Percentiles rank a stretch among this genome's conserved stretches.
phyloP scores from a whole-genome alignment of 1,139 yeast species.

The Hyphopichia khmerensis region DNA sequence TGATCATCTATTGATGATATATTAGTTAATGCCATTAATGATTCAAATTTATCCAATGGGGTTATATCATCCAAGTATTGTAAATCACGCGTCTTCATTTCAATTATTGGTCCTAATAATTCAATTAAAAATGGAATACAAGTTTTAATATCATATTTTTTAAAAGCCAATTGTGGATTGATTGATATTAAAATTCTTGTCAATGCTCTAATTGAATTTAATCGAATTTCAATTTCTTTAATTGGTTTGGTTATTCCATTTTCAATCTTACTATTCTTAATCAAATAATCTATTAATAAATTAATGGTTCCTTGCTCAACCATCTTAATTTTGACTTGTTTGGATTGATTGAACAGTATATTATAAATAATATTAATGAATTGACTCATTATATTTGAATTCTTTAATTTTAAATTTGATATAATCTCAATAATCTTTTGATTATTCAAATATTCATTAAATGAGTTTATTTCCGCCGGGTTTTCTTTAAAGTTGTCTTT shows the following conservation, averaged over 20 bases:
- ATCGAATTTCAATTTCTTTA: slow-evolving; percentile 19
- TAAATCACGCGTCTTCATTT: no score
- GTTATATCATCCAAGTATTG: slow-evolving; percentile 30
- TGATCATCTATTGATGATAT: slow-evolving; percentile 30
- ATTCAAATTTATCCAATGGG: slow-evolving; percentile 40
- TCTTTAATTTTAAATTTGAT: slow-evolving; percentile 22
- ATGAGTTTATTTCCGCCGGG: slow-evolving; percentile 25
- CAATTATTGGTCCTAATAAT: slow-evolving; percentile 35
- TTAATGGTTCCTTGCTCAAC: slow-evolving; percentile 49
- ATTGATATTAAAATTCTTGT: slow-evolving; percentile 45
- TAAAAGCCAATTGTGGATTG: slow-evolving; percentile 38
- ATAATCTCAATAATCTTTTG: slow-evolving; percentile 26
- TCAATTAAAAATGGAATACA: slow-evolving; percentile 51
- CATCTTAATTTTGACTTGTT: slow-evolving; percentile 30
- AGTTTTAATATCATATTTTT: slow-evolving; percentile 38
- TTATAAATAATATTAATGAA: slow-evolving; percentile 23
- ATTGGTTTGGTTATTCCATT: slow-evolving; percentile 23
- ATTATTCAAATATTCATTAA: slow-evolving; percentile 27
- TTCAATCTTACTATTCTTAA: slow-evolving; percentile 27
- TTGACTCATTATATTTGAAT: slow-evolving; percentile 13
- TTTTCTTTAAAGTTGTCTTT: slow-evolving; percentile 19
- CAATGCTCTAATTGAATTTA: slow-evolving; percentile 33
- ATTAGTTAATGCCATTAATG: slow-evolving; percentile 50
- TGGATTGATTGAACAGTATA: slow-evolving; percentile 26
- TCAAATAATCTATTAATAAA: slow-evolving; percentile 35